These are phyloP conservation scores for Boletus eberwhitei DNA, from an alignment of 768 basidiomycete genomes.

Conservation along the genomic window DNA sequence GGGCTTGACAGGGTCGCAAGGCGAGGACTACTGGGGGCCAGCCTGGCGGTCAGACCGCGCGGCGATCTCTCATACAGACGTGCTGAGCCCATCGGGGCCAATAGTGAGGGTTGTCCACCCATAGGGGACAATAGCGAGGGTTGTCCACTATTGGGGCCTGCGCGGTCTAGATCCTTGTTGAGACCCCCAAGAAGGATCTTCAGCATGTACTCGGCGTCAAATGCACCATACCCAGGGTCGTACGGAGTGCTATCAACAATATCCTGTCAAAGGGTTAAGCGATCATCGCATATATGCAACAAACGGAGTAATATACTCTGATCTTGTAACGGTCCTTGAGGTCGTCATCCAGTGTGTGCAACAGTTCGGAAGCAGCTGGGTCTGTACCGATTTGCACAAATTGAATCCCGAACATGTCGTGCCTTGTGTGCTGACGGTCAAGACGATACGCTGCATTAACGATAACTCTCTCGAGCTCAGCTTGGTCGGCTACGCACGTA, in stretches of 20 bases:
- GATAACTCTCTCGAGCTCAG: conserved; percentile 28
- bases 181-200: conserved; percentile 33
- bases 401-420: conserved; percentile 43
- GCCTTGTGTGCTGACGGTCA: conserved; percentile 33
- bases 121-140: conserved; percentile 14
- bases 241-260: conserved; percentile 47
- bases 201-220: conserved; percentile 35
- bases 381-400: conserved; percentile 46
- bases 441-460: conserved; percentile 38
- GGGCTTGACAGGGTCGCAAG: conserved; percentile 4
- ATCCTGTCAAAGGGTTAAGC: conserved; percentile 30
- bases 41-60: conserved; percentile 5
- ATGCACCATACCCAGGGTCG: conserved; percentile 27
- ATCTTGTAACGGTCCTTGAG: conserved; percentile 31
- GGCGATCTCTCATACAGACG: conserved; percentile 12
- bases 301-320: conserved; percentile 17
- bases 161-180: conserved; percentile 16
- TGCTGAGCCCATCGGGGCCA: conserved; percentile 10
- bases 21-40: conserved; percentile 13
- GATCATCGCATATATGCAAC: not conserved
- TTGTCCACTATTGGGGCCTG: conserved; percentile 2
- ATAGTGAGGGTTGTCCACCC: conserved; percentile 4
- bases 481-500: conserved; percentile 25
- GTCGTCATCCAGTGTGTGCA: conserved; percentile 41
- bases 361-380: conserved; percentile 35